Evolutionary conservation across 495 filamentous ascomycete genomes (phyloP).

Genomic region (Aspergillus egyptiacus): DNA sequence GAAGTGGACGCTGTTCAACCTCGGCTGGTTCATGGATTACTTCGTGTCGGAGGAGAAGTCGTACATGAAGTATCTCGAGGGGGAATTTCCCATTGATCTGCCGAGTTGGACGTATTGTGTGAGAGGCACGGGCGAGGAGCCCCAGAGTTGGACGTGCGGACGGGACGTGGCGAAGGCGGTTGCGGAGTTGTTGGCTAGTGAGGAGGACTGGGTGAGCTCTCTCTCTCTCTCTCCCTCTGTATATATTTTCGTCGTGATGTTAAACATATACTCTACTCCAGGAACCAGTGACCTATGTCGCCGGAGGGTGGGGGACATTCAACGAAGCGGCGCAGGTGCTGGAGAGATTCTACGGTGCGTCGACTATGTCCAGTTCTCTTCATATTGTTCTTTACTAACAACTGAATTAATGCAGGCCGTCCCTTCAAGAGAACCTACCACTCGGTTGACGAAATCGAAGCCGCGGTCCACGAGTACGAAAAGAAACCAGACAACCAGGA

Average conservation of each 20-base stretch:
- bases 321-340: background rate
- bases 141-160: background rate
- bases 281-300: conserved; percentile 9
- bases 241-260: background rate
- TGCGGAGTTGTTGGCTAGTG: background rate
- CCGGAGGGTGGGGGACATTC: conserved; percentile 1
- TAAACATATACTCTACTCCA: too few species aligned
- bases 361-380: too few species aligned
- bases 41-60: conserved; percentile 14
- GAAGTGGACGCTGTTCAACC: conserved; percentile 13
- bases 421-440: background rate
- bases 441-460: background rate
- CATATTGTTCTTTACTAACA: too few species aligned
- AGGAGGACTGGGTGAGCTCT: background rate
- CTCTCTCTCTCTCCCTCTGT: background rate
- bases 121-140: conserved; percentile 5
- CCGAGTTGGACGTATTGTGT: background rate
- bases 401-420: background rate
- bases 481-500: background rate
- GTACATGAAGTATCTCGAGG: conserved; percentile 1
- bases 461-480: background rate
- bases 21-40: conserved; percentile 27
- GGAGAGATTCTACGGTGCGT: conserved; percentile 8
- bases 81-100: conserved; percentile 10
- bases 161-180: conserved; percentile 12